phyloP scores from a whole-genome alignment of 2,329 filamentous ascomycete genomes.

The Aaosphaeria arxii region DNA sequence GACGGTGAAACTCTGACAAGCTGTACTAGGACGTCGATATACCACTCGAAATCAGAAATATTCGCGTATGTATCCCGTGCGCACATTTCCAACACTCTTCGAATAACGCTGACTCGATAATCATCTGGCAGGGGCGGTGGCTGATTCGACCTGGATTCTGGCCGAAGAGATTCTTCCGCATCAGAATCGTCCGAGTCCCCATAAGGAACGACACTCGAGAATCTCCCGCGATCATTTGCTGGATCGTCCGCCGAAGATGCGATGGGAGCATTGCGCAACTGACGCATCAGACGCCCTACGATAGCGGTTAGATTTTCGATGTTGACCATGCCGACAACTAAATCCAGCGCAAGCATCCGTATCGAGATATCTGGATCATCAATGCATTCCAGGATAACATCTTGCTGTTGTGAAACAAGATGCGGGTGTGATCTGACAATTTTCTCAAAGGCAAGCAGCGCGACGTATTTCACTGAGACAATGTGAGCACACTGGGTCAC shows the following conservation, averaged over 20 bases:
- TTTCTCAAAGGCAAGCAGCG: slow-evolving; percentile 89
- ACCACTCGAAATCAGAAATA: slow-evolving; percentile 93
- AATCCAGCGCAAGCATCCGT: slow-evolving; percentile 83
- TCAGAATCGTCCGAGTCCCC: slow-evolving; percentile 59
- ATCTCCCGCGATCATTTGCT: slow-evolving; percentile 45
- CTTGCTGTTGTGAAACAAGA: slow-evolving; percentile 87
- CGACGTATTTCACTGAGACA: slow-evolving; percentile 86
- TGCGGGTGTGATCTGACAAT: slow-evolving; percentile 86
- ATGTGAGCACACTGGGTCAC: background rate
- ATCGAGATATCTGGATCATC: slow-evolving; percentile 96
- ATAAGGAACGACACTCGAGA: slow-evolving; percentile 44
- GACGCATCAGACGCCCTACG: slow-evolving; percentile 81
- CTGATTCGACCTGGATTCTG: slow-evolving; percentile 47
- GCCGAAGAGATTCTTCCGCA: slow-evolving; percentile 54
- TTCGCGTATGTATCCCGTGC: slow-evolving; percentile 83
- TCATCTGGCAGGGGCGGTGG: slow-evolving; percentile 73
- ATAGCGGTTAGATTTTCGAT: slow-evolving; percentile 80
- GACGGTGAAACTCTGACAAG: slow-evolving; percentile 69
- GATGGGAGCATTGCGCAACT: slow-evolving; percentile 67
- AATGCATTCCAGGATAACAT: slow-evolving; percentile 94
- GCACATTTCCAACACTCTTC: slow-evolving; percentile 83
- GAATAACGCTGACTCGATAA: slow-evolving; percentile 80
- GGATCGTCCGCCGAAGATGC: slow-evolving; percentile 46
- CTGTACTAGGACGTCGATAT: slow-evolving; percentile 84
- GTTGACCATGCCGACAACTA: slow-evolving; percentile 92